These are phyloP conservation scores for Rosellinia necatrix DNA, from an alignment of 2,329 filamentous ascomycete species.

Conservation along the genomic window DNA sequence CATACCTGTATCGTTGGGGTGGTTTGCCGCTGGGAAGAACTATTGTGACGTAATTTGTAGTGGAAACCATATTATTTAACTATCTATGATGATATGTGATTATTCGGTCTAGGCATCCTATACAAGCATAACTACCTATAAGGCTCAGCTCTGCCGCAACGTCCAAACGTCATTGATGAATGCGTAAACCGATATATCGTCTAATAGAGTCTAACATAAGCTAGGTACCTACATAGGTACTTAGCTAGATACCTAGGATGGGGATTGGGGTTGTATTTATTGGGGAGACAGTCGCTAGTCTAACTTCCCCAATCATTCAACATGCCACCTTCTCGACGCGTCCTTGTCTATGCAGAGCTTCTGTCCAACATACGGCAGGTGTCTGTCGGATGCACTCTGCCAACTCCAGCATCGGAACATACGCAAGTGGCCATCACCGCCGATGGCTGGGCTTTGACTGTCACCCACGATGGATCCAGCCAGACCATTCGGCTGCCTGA, in stretches of 20 bases:
- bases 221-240: neutral
- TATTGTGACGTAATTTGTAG: slow-evolving; percentile 13
- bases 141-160: too few relatives aligned
- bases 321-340: slow-evolving; percentile 30
- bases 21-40: neutral
- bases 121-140: slow-evolving; percentile 10
- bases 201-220: neutral
- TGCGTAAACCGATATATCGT: slow-evolving; percentile 2
- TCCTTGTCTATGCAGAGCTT: slow-evolving; percentile 65
- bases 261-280: too few relatives aligned
- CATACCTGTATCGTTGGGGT: neutral
- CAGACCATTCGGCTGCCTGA: slow-evolving; percentile 49
- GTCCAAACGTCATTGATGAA: too few relatives aligned
- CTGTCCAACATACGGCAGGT: slow-evolving; percentile 68
- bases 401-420: slow-evolving; percentile 47
- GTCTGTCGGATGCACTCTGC: slow-evolving; percentile 60
- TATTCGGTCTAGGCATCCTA: too few relatives aligned
- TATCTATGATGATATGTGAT: too few relatives aligned
- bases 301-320: slow-evolving; percentile 23
- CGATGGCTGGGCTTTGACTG: slow-evolving; percentile 50
- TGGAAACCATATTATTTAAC: too few relatives aligned
- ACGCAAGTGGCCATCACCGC: slow-evolving; percentile 51
- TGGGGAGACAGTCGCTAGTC: too few relatives aligned
- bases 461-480: slow-evolving; percentile 52
- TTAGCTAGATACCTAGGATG: too few relatives aligned